Percentiles rank a stretch among this genome's conserved stretches.
These are phyloP conservation scores for Epichloe gansuensis DNA, from an alignment of 2,329 filamentous ascomycete genomes.

Conservation along the genomic window DNA sequence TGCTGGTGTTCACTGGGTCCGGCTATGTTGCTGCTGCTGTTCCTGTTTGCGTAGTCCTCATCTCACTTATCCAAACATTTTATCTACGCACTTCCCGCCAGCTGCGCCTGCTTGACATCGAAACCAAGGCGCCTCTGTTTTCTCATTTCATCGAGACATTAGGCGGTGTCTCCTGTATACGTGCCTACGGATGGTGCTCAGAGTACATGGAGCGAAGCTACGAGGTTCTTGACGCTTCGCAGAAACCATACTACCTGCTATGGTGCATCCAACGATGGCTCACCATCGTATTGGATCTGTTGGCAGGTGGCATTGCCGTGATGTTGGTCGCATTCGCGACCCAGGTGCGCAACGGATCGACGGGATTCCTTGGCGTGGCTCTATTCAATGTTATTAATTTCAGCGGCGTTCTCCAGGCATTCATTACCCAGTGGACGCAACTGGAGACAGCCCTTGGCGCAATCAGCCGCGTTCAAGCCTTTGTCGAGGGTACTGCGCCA, in stretches of 20 bases:
- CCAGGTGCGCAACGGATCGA: conserved; percentile 16
- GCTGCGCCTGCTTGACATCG: conserved; percentile 18
- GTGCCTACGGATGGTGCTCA: conserved; percentile 22
- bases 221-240: conserved; percentile 21
- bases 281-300: conserved; percentile 33
- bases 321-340: conserved; percentile 33
- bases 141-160: conserved; percentile 17
- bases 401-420: conserved; percentile 17
- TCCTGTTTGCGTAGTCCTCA: conserved; percentile 21
- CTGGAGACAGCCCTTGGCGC: conserved; percentile 18
- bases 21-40: conserved; percentile 32
- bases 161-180: conserved; percentile 16
- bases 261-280: conserved; percentile 38
- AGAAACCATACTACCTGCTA: conserved; percentile 27
- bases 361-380: conserved; percentile 16
- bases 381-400: conserved; percentile 18
- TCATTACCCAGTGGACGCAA: conserved; percentile 22
- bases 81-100: conserved; percentile 22
- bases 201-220: conserved; percentile 11
- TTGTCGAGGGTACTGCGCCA: conserved; percentile 11
- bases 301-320: conserved; percentile 32
- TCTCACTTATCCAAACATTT: conserved; percentile 18
- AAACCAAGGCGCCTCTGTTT: conserved; percentile 19
- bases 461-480: conserved; percentile 16
- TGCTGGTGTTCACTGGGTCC: conserved; percentile 33